phyloP scores from a whole-genome alignment of 805 yeast species.

The Kuraishia hungarica region DNA sequence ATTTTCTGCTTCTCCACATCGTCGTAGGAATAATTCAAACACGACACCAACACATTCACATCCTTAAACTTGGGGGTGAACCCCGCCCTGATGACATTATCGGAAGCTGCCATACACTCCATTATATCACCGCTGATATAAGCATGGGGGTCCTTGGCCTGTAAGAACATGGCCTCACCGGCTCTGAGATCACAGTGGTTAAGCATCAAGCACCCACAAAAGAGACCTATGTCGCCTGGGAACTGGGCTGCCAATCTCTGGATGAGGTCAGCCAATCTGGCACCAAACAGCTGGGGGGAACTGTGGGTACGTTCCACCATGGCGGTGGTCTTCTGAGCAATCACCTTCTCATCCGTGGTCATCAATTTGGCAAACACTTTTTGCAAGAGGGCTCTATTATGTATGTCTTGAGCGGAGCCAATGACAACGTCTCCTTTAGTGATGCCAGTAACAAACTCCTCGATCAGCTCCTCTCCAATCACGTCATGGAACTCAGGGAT shows the following conservation, averaged over 20 bases:
- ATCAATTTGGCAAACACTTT: conserved; percentile 73
- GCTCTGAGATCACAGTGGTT: conserved; percentile 76
- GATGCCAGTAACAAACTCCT: conserved; percentile 43
- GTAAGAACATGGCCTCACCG: conserved; percentile 95
- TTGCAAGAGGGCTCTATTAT: conserved; percentile 62
- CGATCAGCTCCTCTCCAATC: conserved; percentile 55
- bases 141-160: conserved; percentile 98
- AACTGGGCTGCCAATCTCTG: conserved; percentile 78
- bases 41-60: conserved; percentile 77
- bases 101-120: conserved; percentile 99
- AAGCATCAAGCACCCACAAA: conserved; percentile 89
- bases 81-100: conserved; percentile 96
- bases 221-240: conserved; percentile 89
- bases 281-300: conserved; percentile 50
- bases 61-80: conserved; percentile 99
- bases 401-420: conserved; percentile 44
- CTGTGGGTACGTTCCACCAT: conserved; percentile 58
- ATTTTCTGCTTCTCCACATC: conserved; percentile 91
- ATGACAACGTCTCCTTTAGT: conserved; percentile 28
- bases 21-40: conserved; percentile 85
- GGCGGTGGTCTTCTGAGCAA: conserved; percentile 48
- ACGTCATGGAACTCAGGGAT: conserved; percentile 72
- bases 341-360: conserved; percentile 62
- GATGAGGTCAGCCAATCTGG: conserved; percentile 62
- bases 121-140: conserved; percentile 95